Evolutionary conservation across 441 rosid species (phyloP), one percentile per base, ranked within the genome.

Genomic region (Manihot esculenta): DNA sequence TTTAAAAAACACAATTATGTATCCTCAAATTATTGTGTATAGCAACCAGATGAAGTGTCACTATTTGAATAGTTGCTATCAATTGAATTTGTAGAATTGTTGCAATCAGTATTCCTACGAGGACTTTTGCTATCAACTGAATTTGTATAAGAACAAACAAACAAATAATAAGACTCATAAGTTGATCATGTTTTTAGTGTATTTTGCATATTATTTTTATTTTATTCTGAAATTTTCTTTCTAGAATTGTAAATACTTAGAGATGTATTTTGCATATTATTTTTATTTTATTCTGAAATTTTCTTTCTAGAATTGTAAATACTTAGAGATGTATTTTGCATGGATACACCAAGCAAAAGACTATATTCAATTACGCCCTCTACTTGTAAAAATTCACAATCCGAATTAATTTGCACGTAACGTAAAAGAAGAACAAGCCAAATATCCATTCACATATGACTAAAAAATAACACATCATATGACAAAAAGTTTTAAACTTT

Each of bases 301-400:
- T 3, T 33, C 38, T 4, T 33, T 33, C 6, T 3, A 7, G 38
- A 33, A 33, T 4, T 14, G 62, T 48, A 75, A 44, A 73, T 41
- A 85, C 96, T 88, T 78, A 74, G 70, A 69, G 21, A 45, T 44
- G 83, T 71, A 20, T 60, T 78, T 56, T 79, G 77, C 45, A 79
- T 66, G 62, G 79, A 88, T 42, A 90, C 49, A 38, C 85, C 87
- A 47, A 88, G 73, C 79, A 79, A 24, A 69, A 85, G 79, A 78
- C 86, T 84, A 70, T 86, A 88, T 68, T 84, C 84, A 85, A 87
- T 88, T 60, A 82, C 74, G 60, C 86, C 85, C 21, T 75, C 79
- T 35, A 79, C 70, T 77, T 84, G 87, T 68, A 87, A 53, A 72
- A 84, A 84, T 72, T 82, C 84, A 76, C 87, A 83, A 15, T 87